A percentile compares a stretch with the other conserved stretches of the same genome.
phyloP scores from a whole-genome alignment of 2,329 filamentous ascomycete species.

The Rachicladosporium sp. region DNA sequence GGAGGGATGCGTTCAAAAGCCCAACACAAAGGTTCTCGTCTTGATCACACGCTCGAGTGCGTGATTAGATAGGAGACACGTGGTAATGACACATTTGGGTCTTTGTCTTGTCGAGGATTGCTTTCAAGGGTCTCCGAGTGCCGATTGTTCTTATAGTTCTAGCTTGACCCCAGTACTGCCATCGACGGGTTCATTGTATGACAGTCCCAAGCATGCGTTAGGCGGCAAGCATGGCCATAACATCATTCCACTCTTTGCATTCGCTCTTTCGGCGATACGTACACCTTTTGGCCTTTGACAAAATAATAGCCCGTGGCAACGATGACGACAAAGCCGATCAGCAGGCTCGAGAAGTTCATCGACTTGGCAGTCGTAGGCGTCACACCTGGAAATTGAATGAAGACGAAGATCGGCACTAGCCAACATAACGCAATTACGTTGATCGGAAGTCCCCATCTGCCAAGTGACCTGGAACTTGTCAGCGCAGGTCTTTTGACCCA shows the following conservation, averaged over 20 bases:
- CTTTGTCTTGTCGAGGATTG: no score
- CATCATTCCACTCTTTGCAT: not conserved
- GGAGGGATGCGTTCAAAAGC: no score
- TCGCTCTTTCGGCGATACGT: conserved; percentile 11
- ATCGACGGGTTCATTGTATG: no score
- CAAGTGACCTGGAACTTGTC: conserved; percentile 13
- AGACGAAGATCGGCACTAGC: conserved; percentile 34
- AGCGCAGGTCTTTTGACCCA: conserved; percentile 1
- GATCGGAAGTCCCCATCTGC: conserved; percentile 23
- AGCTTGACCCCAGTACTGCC: no score
- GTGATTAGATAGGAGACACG: no score
- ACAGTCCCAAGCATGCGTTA: no score
- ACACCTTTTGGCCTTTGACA: conserved; percentile 18
- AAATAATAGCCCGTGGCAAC: conserved; percentile 31
- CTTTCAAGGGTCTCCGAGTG: no score
- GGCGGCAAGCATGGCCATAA: no score
- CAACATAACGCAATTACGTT: conserved; percentile 27
- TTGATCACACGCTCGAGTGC: no score
- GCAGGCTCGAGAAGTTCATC: conserved; percentile 39
- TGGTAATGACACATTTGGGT: no score
- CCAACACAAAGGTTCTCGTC: no score
- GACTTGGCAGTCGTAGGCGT: conserved; percentile 16
- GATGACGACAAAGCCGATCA: conserved; percentile 28
- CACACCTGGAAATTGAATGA: conserved; percentile 34
- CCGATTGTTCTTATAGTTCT: no score